These are phyloP conservation scores for Setomelanomma holmii DNA, from an alignment of 2,329 filamentous ascomycete species.

Conservation along the genomic window DNA sequence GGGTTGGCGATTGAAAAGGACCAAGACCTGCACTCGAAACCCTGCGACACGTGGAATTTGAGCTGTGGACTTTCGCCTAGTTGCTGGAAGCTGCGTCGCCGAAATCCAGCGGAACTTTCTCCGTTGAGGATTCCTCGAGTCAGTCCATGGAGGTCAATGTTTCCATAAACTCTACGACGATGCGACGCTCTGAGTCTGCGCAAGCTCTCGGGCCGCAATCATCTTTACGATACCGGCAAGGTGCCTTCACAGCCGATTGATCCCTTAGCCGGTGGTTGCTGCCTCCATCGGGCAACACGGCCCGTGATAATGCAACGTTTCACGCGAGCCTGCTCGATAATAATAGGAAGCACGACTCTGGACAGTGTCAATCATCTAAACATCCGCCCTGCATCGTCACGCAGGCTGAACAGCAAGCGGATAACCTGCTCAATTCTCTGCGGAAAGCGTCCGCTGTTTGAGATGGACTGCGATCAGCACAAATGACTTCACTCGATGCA, in stretches of 20 bases:
- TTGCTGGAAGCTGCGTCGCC: conserved; percentile 32
- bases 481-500: conserved; percentile 21
- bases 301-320: conserved; percentile 38
- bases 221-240: conserved; percentile 19
- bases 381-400: conserved; percentile 16
- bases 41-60: conserved; percentile 47
- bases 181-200: background rate
- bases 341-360: conserved; percentile 18
- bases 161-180: conserved; percentile 5
- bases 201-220: conserved; percentile 23
- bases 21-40: conserved; percentile 38
- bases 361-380: conserved; percentile 15
- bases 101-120: conserved; percentile 17
- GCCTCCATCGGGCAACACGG: conserved; percentile 29
- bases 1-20: conserved; percentile 32
- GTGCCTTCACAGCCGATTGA: conserved; percentile 24
- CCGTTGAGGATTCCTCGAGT: conserved; percentile 16
- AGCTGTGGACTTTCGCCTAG: conserved; percentile 31
- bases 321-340: conserved; percentile 23
- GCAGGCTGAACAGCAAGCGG: conserved; percentile 11
- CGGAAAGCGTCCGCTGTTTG: conserved; percentile 11
- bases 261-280: conserved; percentile 37
- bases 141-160: conserved; percentile 10
- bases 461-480: conserved; percentile 28
- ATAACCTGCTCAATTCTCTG: conserved; percentile 11